Percentiles rank a stretch among this genome's conserved stretches.
Evolutionary conservation across 352 stramenopile species (phyloP).

Genomic region (Globisporangium ultimum): DNA sequence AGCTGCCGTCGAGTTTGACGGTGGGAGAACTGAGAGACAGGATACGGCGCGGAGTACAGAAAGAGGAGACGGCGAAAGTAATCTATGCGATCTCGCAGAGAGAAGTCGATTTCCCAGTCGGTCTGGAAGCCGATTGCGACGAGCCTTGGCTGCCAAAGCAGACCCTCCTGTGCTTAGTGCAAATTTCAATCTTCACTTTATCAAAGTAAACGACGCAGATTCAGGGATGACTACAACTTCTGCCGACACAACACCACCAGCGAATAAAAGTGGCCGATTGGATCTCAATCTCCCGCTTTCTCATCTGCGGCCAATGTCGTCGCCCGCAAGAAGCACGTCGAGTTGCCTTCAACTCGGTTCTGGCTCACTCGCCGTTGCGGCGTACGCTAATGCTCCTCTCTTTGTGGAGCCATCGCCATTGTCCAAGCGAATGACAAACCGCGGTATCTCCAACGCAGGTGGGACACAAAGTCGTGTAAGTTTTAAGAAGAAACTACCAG

Average conservation of each 20-base stretch:
- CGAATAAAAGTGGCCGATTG: not conserved
- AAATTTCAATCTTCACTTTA: conserved; percentile 25
- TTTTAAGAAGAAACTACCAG: conserved; percentile 15
- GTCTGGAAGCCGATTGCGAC: conserved; percentile 22
- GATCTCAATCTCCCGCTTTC: not conserved
- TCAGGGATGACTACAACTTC: conserved; percentile 6
- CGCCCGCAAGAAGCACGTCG: not conserved
- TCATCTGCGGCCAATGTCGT: conserved; percentile 9
- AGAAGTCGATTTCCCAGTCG: conserved; percentile 8
- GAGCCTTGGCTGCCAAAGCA: conserved; percentile 11
- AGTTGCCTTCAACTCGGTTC: conserved; percentile 2
- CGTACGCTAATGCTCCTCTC: conserved; percentile 28
- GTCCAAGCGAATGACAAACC: conserved; percentile 29
- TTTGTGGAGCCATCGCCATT: conserved; percentile 53
- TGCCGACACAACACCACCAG: conserved; percentile 3
- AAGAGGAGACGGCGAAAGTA: not conserved
- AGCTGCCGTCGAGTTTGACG: not conserved
- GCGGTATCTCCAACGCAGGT: conserved; percentile 26
- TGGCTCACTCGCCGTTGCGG: conserved; percentile 17
- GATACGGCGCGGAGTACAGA: not conserved
- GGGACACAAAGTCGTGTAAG: conserved; percentile 22
- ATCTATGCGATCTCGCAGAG: conserved; percentile 1
- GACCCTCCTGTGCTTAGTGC: conserved; percentile 26
- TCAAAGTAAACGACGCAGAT: not conserved
- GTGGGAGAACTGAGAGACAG: not conserved